Evolutionary conservation across 2,329 filamentous ascomycete genomes (phyloP).

Genomic region (Xylariaceae sp.): DNA sequence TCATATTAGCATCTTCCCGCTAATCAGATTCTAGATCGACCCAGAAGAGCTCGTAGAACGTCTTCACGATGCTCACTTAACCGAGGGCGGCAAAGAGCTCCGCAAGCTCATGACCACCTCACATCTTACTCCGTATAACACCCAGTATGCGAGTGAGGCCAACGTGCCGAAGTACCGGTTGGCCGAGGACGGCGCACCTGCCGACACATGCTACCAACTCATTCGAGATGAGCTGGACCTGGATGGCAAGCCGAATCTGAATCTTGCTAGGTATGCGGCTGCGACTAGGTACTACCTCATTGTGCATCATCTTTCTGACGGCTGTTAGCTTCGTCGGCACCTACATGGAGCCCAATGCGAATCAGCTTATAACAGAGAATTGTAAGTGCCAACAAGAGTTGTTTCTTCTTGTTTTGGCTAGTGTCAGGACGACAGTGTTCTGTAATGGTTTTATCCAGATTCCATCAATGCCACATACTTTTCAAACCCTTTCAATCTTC

Average conservation of each 20-base stretch:
- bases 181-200: conserved; percentile 62
- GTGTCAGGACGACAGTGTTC: too few relatives aligned
- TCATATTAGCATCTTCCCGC: neutral
- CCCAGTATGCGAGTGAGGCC: conserved; percentile 59
- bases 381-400: conserved; percentile 49
- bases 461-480: too few relatives aligned
- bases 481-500: too few relatives aligned
- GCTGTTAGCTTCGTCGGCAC: conserved; percentile 68
- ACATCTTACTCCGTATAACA: conserved; percentile 64
- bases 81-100: conserved; percentile 45
- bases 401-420: neutral
- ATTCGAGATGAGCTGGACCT: conserved; percentile 68
- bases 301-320: conserved; percentile 20
- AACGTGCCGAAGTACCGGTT: conserved; percentile 67
- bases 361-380: conserved; percentile 71
- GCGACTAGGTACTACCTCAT: neutral
- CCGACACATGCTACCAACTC: conserved; percentile 70
- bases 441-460: too few relatives aligned
- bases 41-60: conserved; percentile 61
- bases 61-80: conserved; percentile 54
- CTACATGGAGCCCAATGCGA: conserved; percentile 72
- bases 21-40: conserved; percentile 52
- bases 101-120: conserved; percentile 51
- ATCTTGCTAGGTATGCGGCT: conserved; percentile 60
- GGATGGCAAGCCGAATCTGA: conserved; percentile 71